These are phyloP conservation scores for Clonostachys sp. DNA, from an alignment of 2,329 filamentous ascomycete species.

Conservation along the genomic window DNA sequence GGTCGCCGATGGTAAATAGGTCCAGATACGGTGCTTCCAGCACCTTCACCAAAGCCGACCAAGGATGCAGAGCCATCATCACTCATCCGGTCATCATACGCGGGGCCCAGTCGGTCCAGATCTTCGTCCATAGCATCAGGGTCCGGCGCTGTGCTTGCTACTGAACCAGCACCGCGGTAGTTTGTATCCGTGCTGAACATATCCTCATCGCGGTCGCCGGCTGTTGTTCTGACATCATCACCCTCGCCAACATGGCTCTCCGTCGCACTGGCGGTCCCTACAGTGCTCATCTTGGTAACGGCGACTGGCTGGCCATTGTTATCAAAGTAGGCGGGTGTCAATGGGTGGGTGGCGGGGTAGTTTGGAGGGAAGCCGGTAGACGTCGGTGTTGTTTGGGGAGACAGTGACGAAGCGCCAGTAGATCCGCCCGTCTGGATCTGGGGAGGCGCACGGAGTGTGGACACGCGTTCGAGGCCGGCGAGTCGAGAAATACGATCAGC, in stretches of 20 bases:
- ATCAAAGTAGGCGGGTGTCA: slow-evolving; percentile 75
- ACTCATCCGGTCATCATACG: slow-evolving; percentile 69
- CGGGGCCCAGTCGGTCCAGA: slow-evolving; percentile 37
- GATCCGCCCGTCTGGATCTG: slow-evolving; percentile 17
- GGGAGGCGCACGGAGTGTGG: slow-evolving; percentile 60
- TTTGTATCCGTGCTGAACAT: slow-evolving; percentile 66
- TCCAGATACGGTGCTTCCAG: slow-evolving; percentile 77
- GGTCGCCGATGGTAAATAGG: slow-evolving; percentile 61
- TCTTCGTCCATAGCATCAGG: slow-evolving; percentile 50
- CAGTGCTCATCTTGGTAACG: slow-evolving; percentile 78
- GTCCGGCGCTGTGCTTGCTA: slow-evolving; percentile 47
- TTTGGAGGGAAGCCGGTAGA: slow-evolving; percentile 38
- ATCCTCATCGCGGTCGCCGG: slow-evolving; percentile 59
- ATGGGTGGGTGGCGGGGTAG: slow-evolving; percentile 28
- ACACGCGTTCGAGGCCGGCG: slow-evolving; percentile 83
- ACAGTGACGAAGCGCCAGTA: slow-evolving; percentile 29
- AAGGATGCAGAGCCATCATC: slow-evolving; percentile 80
- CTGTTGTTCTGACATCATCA: slow-evolving; percentile 41
- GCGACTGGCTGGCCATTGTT: slow-evolving; percentile 63
- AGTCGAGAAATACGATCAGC: slow-evolving; percentile 93
- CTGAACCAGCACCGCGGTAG: slow-evolving; percentile 51
- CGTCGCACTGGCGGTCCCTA: slow-evolving; percentile 86
- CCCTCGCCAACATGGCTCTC: slow-evolving; percentile 59
- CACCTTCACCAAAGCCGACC: slow-evolving; percentile 90
- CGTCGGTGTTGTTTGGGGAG: slow-evolving; percentile 45